phyloP scores from a whole-genome alignment of 345 rosid species.

The Camelina laxa region DNA sequence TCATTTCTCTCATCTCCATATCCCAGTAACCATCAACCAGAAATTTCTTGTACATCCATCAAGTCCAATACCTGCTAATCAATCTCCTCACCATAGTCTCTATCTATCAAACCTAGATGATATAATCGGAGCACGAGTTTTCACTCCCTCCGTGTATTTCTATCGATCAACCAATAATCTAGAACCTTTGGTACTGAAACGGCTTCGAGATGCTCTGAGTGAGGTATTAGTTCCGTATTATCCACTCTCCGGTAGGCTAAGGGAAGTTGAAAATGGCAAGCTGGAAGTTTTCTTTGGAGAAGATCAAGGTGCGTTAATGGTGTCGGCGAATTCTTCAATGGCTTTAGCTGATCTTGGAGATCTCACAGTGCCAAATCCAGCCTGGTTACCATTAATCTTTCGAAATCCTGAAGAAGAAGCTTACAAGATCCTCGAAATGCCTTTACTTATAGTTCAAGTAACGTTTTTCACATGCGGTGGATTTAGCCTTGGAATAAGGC shows the following conservation, averaged over 20 bases:
- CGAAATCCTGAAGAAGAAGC: conserved; percentile 72
- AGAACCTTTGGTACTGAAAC: conserved; percentile 43
- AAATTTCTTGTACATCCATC: conserved; percentile 58
- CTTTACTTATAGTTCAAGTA: conserved; percentile 79
- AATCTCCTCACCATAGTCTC: conserved; percentile 52
- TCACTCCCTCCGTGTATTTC: conserved; percentile 89
- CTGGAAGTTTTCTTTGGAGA: conserved; percentile 74
- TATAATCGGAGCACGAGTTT: conserved; percentile 74
- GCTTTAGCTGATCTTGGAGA: conserved; percentile 72
- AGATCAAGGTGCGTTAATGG: conserved; percentile 75
- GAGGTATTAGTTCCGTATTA: conserved; percentile 79
- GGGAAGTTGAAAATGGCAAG: conserved; percentile 69
- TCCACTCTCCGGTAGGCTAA: conserved; percentile 81
- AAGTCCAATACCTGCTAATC: conserved; percentile 54
- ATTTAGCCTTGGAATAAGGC: conserved; percentile 79
- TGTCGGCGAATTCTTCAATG: conserved; percentile 66
- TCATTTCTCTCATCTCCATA: conserved; percentile 52
- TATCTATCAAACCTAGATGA: conserved; percentile 94
- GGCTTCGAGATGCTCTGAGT: conserved; percentile 58
- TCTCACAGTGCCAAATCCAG: conserved; percentile 84
- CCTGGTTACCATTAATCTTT: conserved; percentile 77
- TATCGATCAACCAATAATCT: conserved; percentile 40
- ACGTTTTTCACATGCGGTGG: conserved; percentile 86
- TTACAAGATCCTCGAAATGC: conserved; percentile 78
- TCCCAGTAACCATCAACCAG: conserved; percentile 52